Percentiles rank a stretch among this genome's conserved stretches.
Conservation (phyloP, 768 basidiomycete species). For the Gloeophyllum trabeum region DNA sequence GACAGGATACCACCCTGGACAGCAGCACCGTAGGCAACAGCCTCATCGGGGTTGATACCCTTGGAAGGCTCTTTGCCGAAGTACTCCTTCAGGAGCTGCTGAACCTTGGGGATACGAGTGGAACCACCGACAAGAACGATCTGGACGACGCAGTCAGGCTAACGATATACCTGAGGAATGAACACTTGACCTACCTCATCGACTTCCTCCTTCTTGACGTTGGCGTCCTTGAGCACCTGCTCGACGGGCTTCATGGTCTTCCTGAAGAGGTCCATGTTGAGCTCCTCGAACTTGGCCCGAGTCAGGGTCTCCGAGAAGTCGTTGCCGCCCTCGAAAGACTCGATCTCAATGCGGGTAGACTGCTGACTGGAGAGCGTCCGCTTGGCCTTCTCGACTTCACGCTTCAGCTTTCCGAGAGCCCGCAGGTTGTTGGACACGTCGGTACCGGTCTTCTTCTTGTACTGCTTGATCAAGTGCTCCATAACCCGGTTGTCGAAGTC, state of each 20-base stretch:
- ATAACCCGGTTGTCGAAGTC: slow-evolving; percentile 69
- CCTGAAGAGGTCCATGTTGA: slow-evolving; percentile 98
- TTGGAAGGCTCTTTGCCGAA: slow-evolving; percentile 97
- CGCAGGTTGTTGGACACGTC: slow-evolving; percentile 51
- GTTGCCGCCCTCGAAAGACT: slow-evolving; percentile 91
- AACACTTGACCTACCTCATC: slow-evolving; percentile 50
- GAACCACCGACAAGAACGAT: slow-evolving; percentile 93
- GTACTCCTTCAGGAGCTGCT: slow-evolving; percentile 95
- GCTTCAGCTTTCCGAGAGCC: slow-evolving; percentile 61
- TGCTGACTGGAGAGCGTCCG: slow-evolving; percentile 78
- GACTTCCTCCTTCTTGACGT: slow-evolving; percentile 95
- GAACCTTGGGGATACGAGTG: slow-evolving; percentile 99
- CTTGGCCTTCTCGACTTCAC: slow-evolving; percentile 67
- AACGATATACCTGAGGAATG: not conserved
- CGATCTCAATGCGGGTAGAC: slow-evolving; percentile 87
- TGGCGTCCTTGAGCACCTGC: slow-evolving; percentile 96
- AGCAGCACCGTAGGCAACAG: slow-evolving; percentile 97
- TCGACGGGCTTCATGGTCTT: slow-evolving; percentile 99
- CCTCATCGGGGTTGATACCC: slow-evolving; percentile 99
- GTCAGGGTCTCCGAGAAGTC: slow-evolving; percentile 97
- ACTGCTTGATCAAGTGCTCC: slow-evolving; percentile 56
- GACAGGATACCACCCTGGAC: slow-evolving; percentile 98
- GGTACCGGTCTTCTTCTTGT: slow-evolving; percentile 56
- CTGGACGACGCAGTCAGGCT: slow-evolving; percentile 19
- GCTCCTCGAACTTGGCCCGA: slow-evolving; percentile 96